phyloP scores from a whole-genome alignment of 306 rosid species.

The Vigna unguiculata region DNA sequence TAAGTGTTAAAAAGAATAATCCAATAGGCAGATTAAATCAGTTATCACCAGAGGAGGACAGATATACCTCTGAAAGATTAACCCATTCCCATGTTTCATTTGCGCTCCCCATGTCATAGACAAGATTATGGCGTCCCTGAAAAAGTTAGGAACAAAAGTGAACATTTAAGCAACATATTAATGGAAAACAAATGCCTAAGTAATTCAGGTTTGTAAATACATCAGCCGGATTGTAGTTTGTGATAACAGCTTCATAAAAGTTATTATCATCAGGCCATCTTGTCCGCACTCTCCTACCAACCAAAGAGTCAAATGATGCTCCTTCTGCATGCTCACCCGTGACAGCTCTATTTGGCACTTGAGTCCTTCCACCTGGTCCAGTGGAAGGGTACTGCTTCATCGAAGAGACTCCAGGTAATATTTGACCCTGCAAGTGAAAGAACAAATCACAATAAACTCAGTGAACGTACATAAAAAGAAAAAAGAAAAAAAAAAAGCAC shows the following conservation, averaged over 20 bases:
- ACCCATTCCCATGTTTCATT: conserved; percentile 97
- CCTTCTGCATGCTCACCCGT: conserved; percentile 70
- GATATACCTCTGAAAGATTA: conserved; percentile 86
- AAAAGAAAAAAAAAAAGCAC: conserved; percentile 27
- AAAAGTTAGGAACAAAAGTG: conserved; percentile 32
- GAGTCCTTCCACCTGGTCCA: conserved; percentile 79
- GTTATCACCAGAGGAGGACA: conserved; percentile 10
- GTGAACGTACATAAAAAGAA: conserved; percentile 15
- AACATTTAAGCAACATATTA: conserved; percentile 29
- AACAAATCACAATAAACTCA: conserved; percentile 29
- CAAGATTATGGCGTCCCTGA: conserved; percentile 89
- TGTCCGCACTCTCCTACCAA: conserved; percentile 89
- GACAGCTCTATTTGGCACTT: conserved; percentile 67
- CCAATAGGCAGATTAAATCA: background rate
- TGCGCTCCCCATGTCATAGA: conserved; percentile 75
- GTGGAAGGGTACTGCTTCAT: conserved; percentile 75
- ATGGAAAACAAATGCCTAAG: conserved; percentile 30
- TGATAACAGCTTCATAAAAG: conserved; percentile 94
- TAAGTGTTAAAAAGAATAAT: background rate
- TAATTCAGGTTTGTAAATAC: conserved; percentile 50
- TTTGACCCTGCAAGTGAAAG: conserved; percentile 54
- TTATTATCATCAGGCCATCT: conserved; percentile 98
- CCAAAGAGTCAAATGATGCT: conserved; percentile 60
- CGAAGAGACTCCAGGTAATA: conserved; percentile 67
- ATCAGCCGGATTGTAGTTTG: conserved; percentile 73